Evolutionary conservation across 73 alveolate species (phyloP), one percentile per base, ranked within the genome.

Genomic region (Diophrys sp.): DNA sequence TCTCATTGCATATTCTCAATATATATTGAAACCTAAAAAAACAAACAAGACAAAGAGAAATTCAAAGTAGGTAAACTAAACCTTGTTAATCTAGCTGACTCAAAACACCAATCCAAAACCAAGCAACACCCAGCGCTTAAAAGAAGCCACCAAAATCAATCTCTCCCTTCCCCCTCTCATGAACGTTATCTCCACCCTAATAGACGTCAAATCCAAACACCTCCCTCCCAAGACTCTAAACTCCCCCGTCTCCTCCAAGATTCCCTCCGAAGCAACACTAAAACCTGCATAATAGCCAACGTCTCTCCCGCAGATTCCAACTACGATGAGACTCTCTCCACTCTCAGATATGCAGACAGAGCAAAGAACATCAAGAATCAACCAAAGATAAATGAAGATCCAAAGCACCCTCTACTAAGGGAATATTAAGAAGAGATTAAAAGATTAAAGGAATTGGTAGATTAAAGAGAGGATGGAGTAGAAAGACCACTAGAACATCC

Each of bases 191-290:
- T 90, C 95, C 73, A 96, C 97, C 33, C 87, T 97, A 73, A 98
- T 96, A 14, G 97, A 94, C 77, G 92, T 94, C 28, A 94, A 94
- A 78, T 80, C 92, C 54, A 77, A 90, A 77, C 98, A 97, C 85
- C 87, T 97, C 23, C 99, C 99, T 97, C 96, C 82, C 88, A 98
- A 74, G 99, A 97, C 83, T 95, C 99, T 23, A 97, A 96, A 84
- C 89, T 97, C 32, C 96, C 99, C 0, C 75, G 99, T 74, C 83
- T 97, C 25, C 88, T 97, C 56, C 89, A 97, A 33, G 96, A 94
- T 78, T 91, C 96, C 1, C 75, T 91, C 31, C 96, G 97, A 55
- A 97, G 97, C 0, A 94, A 88, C 54, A 91, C 97, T 1, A 91
- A 91, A 70, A 91, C 97, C 0, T 92, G 92, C 25, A 91, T 91